phyloP scores from a whole-genome alignment of 2,329 filamentous ascomycete species.

The Coniella lustricola region DNA sequence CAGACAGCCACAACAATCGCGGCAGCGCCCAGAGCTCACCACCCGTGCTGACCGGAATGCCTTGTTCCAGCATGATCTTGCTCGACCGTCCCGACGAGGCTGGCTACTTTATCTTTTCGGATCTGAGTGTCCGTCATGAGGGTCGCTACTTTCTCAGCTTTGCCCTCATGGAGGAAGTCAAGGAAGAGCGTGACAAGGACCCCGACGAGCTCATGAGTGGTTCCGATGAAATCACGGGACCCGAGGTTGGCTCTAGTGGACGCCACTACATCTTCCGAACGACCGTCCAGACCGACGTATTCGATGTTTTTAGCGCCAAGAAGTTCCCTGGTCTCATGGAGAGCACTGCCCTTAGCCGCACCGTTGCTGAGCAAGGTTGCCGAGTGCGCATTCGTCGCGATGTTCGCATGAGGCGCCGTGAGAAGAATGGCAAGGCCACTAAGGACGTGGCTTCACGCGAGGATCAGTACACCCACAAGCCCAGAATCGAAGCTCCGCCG shows the following conservation, averaged over 20 bases:
- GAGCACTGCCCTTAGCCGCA: conserved; percentile 81
- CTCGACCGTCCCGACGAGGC: conserved; percentile 73
- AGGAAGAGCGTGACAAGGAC: conserved; percentile 75
- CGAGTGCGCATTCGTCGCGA: conserved; percentile 92
- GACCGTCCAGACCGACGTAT: conserved; percentile 64
- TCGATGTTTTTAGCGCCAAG: conserved; percentile 92
- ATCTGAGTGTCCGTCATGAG: conserved; percentile 91
- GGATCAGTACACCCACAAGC: conserved; percentile 25
- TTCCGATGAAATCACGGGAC: conserved; percentile 27
- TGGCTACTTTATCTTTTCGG: conserved; percentile 97
- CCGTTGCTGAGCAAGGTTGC: conserved; percentile 93
- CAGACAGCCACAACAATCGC: conserved; percentile 74
- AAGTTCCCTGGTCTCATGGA: conserved; percentile 93
- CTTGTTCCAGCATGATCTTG: conserved; percentile 92
- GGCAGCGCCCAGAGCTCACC: conserved; percentile 60
- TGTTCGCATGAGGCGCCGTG: conserved; percentile 41
- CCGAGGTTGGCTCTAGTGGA: conserved; percentile 17
- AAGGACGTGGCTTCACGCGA: conserved; percentile 24
- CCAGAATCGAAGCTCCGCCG: conserved; percentile 27
- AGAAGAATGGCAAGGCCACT: conserved; percentile 30
- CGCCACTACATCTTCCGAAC: conserved; percentile 14
- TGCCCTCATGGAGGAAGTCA: conserved; percentile 88
- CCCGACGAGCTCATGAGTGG: conserved; percentile 29
- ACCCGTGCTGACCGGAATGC: conserved; percentile 87
- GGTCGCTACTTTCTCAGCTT: conserved; percentile 88